phyloP scores from a whole-genome alignment of 768 basidiomycete species.

The Trametes cubensis region DNA sequence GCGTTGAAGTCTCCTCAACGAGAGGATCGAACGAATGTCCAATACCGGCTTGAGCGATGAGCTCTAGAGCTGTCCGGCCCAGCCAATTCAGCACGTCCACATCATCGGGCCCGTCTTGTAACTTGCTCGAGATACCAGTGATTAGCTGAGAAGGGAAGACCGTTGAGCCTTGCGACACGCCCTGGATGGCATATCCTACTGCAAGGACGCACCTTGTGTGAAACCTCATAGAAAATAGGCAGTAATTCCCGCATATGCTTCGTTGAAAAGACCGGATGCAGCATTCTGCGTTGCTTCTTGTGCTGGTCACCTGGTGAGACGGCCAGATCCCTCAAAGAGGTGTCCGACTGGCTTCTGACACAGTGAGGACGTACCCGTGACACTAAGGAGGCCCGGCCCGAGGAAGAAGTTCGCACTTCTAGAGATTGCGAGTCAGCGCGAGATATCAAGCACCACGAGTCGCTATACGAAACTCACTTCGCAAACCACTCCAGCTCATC shows the following conservation, averaged over 20 bases:
- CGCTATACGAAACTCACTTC: neutral
- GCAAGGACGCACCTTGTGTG: slow-evolving; percentile 40
- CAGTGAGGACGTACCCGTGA: neutral
- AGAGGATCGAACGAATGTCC: slow-evolving; percentile 11
- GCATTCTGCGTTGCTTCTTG: slow-evolving; percentile 49
- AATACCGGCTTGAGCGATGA: slow-evolving; percentile 1
- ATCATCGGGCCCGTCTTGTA: neutral
- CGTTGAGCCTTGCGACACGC: too few relatives aligned
- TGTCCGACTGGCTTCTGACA: neutral
- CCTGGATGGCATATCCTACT: slow-evolving; percentile 1
- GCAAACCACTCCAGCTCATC: neutral
- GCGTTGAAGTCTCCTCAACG: neutral
- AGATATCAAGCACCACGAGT: too few relatives aligned
- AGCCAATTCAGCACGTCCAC: slow-evolving; percentile 7
- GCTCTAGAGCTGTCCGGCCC: slow-evolving; percentile 2
- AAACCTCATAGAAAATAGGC: slow-evolving; percentile 47
- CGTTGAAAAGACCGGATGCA: slow-evolving; percentile 48
- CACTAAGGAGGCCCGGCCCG: slow-evolving; percentile 19
- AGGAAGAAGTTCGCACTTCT: slow-evolving; percentile 2
- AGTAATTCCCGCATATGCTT: slow-evolving; percentile 46
- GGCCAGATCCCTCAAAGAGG: neutral
- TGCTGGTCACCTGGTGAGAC: slow-evolving; percentile 41
- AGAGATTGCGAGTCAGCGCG: neutral
- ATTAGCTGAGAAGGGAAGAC: neutral
- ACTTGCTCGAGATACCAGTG: neutral